Conservation (phyloP, 345 rosid genomes). For the Eucalyptus guilfoylei region DNA sequence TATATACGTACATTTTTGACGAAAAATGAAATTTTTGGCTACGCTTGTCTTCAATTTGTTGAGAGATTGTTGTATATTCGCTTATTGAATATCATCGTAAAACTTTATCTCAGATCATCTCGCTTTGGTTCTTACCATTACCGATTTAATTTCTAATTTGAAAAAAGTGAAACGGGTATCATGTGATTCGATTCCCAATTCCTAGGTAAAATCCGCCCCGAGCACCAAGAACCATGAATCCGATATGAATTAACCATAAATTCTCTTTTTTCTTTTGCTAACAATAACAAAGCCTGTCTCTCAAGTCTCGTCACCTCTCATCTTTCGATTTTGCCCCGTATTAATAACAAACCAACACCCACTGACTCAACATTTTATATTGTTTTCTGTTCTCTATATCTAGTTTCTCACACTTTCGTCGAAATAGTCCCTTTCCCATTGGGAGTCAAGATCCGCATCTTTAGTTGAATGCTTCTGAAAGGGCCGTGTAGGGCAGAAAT, state of each 20-base stretch:
- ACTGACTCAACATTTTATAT: neutral
- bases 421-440: neutral
- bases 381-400: neutral
- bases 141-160: too few relatives aligned
- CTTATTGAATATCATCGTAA: neutral
- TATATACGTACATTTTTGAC: too few relatives aligned
- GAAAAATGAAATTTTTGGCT: neutral
- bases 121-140: fast-evolving
- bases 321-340: neutral
- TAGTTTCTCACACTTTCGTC: neutral
- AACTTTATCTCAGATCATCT: neutral
- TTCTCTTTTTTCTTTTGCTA: neutral
- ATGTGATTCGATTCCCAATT: too few relatives aligned
- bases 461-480: neutral
- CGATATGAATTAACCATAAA: too few relatives aligned
- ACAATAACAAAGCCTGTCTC: neutral
- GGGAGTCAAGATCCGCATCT: neutral
- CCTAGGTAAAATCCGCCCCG: too few relatives aligned
- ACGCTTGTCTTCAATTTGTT: neutral
- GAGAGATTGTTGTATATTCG: too few relatives aligned
- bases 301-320: neutral
- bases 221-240: too few relatives aligned
- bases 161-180: too few relatives aligned
- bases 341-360: neutral
- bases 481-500: neutral